Evolutionary conservation across 2,329 filamentous ascomycete genomes (phyloP).

Genomic region (Talaromyces marneffei): DNA sequence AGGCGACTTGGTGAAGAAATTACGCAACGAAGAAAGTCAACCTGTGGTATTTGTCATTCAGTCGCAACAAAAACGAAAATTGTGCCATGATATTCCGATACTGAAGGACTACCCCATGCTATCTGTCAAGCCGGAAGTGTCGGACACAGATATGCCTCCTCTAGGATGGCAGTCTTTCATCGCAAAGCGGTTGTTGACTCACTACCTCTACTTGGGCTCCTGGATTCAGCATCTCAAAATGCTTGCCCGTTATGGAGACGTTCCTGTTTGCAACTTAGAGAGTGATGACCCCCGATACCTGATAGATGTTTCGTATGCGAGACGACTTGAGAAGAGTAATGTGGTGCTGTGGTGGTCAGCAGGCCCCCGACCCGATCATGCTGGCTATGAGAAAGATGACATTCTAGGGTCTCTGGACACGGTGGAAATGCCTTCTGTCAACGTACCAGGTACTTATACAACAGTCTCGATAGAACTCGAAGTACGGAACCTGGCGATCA

Average conservation of each 20-base stretch:
- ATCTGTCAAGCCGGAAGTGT: constrained; percentile 71
- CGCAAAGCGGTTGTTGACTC: constrained; percentile 75
- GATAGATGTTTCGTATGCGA: constrained; percentile 92
- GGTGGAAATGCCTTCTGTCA: constrained; percentile 86
- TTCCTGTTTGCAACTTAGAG: constrained; percentile 92
- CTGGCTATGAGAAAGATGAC: constrained; percentile 91
- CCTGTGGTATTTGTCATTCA: constrained; percentile 84
- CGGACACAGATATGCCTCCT: constrained; percentile 81
- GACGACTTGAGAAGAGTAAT: constrained; percentile 81
- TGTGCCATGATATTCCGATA: constrained; percentile 78
- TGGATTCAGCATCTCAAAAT: constrained; percentile 88
- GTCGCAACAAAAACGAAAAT: constrained; percentile 72
- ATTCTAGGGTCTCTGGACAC: constrained; percentile 74
- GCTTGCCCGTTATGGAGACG: constrained; percentile 83
- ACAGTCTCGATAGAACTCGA: constrained; percentile 95
- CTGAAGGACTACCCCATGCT: constrained; percentile 80
- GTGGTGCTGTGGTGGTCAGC: constrained; percentile 97
- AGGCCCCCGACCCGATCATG: constrained; percentile 83
- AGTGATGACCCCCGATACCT: constrained; percentile 89
- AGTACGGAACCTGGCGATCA: constrained; percentile 90
- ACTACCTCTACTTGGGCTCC: constrained; percentile 86
- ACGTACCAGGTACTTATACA: constrained; percentile 87
- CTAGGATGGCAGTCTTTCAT: constrained; percentile 91
- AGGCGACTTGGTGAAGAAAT: constrained; percentile 80
- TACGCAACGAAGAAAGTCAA: constrained; percentile 74